These are phyloP conservation scores for Wallacemonas sp. DNA, from an alignment of 208 protist species.

Conservation along the genomic window DNA sequence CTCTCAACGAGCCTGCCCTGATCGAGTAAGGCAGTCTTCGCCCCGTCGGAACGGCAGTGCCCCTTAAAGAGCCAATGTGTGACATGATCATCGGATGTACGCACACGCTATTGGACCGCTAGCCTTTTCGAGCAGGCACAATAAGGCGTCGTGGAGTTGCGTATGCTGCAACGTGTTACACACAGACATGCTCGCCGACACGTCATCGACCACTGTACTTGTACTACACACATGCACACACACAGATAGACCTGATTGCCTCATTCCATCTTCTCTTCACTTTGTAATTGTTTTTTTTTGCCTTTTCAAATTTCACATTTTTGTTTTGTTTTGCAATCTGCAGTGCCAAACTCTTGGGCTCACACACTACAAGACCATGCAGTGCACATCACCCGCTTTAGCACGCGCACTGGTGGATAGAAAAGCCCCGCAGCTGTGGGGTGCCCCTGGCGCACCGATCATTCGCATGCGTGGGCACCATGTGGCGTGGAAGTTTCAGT, in stretches of 20 bases:
- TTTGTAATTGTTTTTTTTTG: background rate
- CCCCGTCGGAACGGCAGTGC: too few species aligned
- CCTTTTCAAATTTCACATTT: background rate
- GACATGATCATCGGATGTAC: too few species aligned
- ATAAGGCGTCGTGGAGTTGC: too few species aligned
- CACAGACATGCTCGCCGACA: too few species aligned
- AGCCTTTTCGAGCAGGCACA: too few species aligned
- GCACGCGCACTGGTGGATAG: slow-evolving; percentile 67
- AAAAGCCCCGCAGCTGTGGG: slow-evolving; percentile 74
- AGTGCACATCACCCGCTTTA: slow-evolving; percentile 10
- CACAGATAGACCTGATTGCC: background rate
- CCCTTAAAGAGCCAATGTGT: too few species aligned
- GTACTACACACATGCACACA: background rate
- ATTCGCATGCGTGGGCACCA: slow-evolving; percentile 88
- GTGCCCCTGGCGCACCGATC: slow-evolving; percentile 81
- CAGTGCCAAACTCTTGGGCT: too few species aligned
- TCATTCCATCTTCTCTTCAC: background rate
- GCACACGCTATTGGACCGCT: too few species aligned
- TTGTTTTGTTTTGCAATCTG: too few species aligned
- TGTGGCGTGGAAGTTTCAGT: slow-evolving; percentile 88
- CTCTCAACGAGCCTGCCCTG: too few species aligned
- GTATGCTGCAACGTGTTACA: too few species aligned
- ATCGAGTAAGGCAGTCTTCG: background rate
- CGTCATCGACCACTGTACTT: too few species aligned
- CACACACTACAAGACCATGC: background rate